Percentiles rank a stretch among this genome's conserved stretches.
Evolutionary conservation across 73 alveolate species (phyloP).

Genomic region (Stentor roeselii): DNA sequence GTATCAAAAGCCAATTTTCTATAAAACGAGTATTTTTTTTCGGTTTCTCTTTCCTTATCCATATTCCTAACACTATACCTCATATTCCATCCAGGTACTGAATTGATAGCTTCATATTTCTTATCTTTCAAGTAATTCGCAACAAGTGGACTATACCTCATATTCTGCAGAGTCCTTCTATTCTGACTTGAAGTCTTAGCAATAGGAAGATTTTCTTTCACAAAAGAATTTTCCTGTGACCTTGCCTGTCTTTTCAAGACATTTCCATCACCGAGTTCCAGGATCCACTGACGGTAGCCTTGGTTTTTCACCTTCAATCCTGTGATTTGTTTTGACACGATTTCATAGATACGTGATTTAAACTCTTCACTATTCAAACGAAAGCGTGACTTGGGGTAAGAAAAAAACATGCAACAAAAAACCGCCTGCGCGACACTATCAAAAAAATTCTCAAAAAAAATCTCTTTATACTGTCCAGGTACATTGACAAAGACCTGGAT

Average conservation of each 20-base stretch:
- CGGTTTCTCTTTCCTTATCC: constrained; percentile 46
- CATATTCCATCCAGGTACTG: constrained; percentile 51
- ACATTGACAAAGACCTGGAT: constrained; percentile 45
- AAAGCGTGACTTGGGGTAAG: constrained; percentile 54
- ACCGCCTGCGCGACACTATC: constrained; percentile 61
- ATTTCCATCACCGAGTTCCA: constrained; percentile 63
- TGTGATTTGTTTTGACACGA: constrained; percentile 39
- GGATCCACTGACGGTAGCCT: constrained; percentile 43
- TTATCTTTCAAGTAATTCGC: constrained; percentile 34
- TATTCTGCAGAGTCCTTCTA: constrained; percentile 26
- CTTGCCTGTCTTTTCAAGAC: constrained; percentile 34
- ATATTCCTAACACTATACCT: constrained; percentile 40
- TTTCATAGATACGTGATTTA: constrained; percentile 35
- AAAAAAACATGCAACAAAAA: constrained; percentile 45
- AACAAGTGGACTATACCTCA: constrained; percentile 43
- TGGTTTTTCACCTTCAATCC: constrained; percentile 49
- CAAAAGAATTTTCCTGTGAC: constrained; percentile 12
- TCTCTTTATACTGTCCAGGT: constrained; percentile 36
- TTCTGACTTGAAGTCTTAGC: constrained; percentile 19
- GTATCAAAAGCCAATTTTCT: constrained; percentile 39
- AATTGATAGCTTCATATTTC: constrained; percentile 41
- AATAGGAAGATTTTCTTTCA: constrained; percentile 26
- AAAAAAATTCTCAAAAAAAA: constrained; percentile 48
- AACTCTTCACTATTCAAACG: constrained; percentile 46
- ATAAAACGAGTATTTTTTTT: constrained; percentile 35